A percentile compares a stretch with the other conserved stretches of the same genome.
Conservation (phyloP, 306 rosid genomes). For the Acacia melanoxylon region DNA sequence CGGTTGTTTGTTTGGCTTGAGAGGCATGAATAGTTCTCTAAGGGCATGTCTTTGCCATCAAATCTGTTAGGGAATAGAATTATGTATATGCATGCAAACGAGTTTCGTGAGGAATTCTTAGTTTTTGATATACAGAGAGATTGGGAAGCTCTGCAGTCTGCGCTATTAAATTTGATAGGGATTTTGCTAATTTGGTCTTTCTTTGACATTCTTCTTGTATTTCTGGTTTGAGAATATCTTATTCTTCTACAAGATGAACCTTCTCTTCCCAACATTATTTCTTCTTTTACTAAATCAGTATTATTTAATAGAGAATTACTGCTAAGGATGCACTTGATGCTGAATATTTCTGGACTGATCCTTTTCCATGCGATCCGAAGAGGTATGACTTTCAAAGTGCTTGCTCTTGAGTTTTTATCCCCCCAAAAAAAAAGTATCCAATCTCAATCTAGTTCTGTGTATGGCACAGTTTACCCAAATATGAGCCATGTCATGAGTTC, state of each 20-base stretch:
- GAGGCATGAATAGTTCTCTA: background rate
- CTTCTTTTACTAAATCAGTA: background rate
- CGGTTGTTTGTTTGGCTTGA: background rate
- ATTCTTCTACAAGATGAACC: background rate
- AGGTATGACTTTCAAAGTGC: slow-evolving; percentile 31
- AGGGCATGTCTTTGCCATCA: background rate
- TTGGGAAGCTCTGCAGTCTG: background rate
- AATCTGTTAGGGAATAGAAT: background rate
- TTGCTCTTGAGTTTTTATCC: background rate
- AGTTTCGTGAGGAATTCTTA: background rate
- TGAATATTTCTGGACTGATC: slow-evolving; percentile 73
- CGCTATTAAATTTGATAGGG: background rate
- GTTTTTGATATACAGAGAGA: background rate
- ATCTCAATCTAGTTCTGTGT: background rate
- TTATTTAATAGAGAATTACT: background rate
- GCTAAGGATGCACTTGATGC: slow-evolving; percentile 57
- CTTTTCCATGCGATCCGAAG: slow-evolving; percentile 69
- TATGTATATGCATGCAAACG: background rate
- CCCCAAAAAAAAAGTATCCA: background rate
- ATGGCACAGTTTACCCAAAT: slow-evolving; percentile 60
- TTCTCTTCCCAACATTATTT: background rate
- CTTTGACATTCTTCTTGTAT: background rate
- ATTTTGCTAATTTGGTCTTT: background rate
- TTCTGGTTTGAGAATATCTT: background rate
- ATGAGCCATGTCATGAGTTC: slow-evolving; percentile 70